phyloP scores from a whole-genome alignment of 2,329 filamentous ascomycete genomes.

The Microcera coccophila region DNA sequence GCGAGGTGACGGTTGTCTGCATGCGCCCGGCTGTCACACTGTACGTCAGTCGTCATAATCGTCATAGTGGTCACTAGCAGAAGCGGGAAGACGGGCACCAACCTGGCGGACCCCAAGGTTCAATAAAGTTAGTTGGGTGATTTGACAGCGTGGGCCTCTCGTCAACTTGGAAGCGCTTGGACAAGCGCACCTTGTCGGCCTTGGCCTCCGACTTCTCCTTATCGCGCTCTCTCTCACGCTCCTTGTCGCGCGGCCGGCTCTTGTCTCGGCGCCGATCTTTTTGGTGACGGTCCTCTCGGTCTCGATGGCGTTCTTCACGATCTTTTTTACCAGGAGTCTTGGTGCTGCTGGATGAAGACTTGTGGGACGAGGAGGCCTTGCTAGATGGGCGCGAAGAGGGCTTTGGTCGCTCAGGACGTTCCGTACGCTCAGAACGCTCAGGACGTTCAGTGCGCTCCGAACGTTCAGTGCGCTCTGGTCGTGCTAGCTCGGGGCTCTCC shows the following conservation, averaged over 20 bases:
- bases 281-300: conserved; percentile 15
- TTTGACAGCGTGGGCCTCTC: conserved; percentile 27
- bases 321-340: conserved; percentile 25
- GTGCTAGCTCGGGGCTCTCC: conserved; percentile 10
- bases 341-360: conserved; percentile 14
- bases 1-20: conserved; percentile 20
- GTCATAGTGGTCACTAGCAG: conserved; percentile 22
- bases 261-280: conserved; percentile 9
- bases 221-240: conserved; percentile 17
- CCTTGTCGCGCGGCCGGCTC: conserved; percentile 18
- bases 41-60: conserved; percentile 24
- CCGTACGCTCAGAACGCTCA: no score
- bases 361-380: conserved; percentile 22
- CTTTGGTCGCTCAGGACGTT: conserved; percentile 27
- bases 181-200: conserved; percentile 36
- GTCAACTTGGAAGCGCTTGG: conserved; percentile 37
- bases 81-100: conserved; percentile 26
- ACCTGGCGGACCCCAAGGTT: conserved; percentile 32
- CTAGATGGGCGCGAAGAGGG: conserved; percentile 26
- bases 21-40: conserved; percentile 25
- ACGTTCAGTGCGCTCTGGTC: background rate
- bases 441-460: background rate
- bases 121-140: conserved; percentile 34
- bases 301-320: conserved; percentile 20
- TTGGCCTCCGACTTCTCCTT: conserved; percentile 29